Conservation (phyloP, 257 asterid genomes). For the Orobanche coerulescens region DNA sequence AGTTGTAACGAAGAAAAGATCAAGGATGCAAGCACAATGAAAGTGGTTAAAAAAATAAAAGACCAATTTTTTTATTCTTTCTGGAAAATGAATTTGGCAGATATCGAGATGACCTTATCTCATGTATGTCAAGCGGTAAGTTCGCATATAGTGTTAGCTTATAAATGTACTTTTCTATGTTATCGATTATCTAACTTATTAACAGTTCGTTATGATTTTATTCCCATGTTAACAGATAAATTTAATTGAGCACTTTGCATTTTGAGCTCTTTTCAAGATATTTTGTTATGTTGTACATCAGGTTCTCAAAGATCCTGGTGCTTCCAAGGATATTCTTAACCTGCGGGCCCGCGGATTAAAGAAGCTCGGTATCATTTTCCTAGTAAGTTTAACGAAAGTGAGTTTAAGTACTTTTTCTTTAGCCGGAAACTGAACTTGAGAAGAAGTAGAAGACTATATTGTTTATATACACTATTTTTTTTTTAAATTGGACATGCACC, state of each 20-base stretch:
- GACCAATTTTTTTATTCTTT: conserved; percentile 57
- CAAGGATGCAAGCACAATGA: conserved; percentile 43
- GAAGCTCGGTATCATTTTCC: conserved; percentile 68
- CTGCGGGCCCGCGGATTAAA: conserved; percentile 61
- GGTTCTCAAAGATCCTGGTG: conserved; percentile 70
- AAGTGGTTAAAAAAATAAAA: conserved; percentile 50
- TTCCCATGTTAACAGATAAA: not conserved
- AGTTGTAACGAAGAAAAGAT: conserved; percentile 43
- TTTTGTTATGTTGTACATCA: conserved; percentile 15
- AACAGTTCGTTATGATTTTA: not conserved
- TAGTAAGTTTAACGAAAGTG: conserved; percentile 37
- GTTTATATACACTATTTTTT: not conserved
- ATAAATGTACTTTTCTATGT: too few species aligned
- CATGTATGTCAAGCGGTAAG: conserved; percentile 75
- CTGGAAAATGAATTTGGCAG: conserved; percentile 77
- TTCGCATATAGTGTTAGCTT: not conserved
- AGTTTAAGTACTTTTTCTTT: not conserved
- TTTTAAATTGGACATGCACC: too few species aligned
- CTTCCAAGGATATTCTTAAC: conserved; percentile 54
- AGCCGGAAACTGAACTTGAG: not conserved
- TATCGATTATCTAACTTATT: too few species aligned
- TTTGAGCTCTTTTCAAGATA: not conserved
- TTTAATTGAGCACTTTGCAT: not conserved
- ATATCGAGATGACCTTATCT: conserved; percentile 62
- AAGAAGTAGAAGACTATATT: too few species aligned